These are phyloP conservation scores for Aspergillus puulaauensis DNA, from an alignment of 2,329 filamentous ascomycete species.

Conservation along the genomic window DNA sequence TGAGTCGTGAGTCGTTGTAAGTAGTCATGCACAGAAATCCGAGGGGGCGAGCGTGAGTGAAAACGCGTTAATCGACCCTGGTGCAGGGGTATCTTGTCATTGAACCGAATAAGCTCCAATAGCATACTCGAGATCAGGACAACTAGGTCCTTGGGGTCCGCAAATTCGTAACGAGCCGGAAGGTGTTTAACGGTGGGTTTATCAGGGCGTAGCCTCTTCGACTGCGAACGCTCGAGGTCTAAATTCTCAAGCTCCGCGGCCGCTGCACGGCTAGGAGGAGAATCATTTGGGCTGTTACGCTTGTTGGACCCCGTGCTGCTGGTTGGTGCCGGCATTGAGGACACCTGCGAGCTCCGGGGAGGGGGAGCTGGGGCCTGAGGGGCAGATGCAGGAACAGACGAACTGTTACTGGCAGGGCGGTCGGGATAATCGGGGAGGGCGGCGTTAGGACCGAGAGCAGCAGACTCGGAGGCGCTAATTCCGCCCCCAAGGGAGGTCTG, in stretches of 20 bases:
- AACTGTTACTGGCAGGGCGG: slow-evolving; percentile 11
- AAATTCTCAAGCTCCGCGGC: slow-evolving; percentile 16
- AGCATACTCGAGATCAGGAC: slow-evolving; percentile 93
- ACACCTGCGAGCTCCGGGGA: slow-evolving; percentile 15
- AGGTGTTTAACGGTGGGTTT: slow-evolving; percentile 53
- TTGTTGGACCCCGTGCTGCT: slow-evolving; percentile 31
- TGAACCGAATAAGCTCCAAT: slow-evolving; percentile 88
- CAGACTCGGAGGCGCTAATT: slow-evolving; percentile 23
- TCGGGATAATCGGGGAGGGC: slow-evolving; percentile 12
- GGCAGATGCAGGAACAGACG: slow-evolving; percentile 11
- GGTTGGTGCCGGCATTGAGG: slow-evolving; percentile 32
- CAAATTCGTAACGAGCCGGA: slow-evolving; percentile 74
- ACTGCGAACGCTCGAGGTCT: slow-evolving; percentile 32
- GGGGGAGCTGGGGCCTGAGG: slow-evolving; percentile 11
- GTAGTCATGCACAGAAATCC: slow-evolving; percentile 93
- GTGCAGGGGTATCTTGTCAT: slow-evolving; percentile 81
- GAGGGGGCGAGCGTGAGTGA: slow-evolving; percentile 85
- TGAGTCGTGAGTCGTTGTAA: slow-evolving; percentile 89
- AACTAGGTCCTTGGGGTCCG: slow-evolving; percentile 81
- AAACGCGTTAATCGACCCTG: slow-evolving; percentile 89
- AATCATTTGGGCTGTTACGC: slow-evolving; percentile 33
- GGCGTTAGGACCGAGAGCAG: slow-evolving; percentile 13
- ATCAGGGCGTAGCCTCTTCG: slow-evolving; percentile 49
- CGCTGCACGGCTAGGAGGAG: slow-evolving; percentile 23
- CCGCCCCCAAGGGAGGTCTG: slow-evolving; percentile 34